Base-by-base conservation (phyloP, 768 basidiomycete species). In the Fomitopsis serialis region DNA sequence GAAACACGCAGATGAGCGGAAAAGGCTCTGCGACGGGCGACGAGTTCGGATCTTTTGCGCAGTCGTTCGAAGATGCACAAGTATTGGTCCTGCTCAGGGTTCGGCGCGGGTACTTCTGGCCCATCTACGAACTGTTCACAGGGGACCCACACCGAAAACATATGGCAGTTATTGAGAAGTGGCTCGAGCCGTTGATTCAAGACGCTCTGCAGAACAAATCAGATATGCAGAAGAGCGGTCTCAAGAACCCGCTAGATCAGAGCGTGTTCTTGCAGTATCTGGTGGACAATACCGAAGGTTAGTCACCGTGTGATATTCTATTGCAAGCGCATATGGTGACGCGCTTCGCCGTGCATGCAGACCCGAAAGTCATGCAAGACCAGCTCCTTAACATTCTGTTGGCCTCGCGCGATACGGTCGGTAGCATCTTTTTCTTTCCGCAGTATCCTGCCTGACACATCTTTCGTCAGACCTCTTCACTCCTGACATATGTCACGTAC, bases 311-410 rank as follows among this genome's bases (percentile, higher is more conserved):
- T 42, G 47, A 8, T 9, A 29, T 46, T 11, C 46, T 13, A 42
- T 48, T 24, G 36, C 27, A 19, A 12, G 42, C 19, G 37, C 15
- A 4, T 5, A 40, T 4, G 19, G 6, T 40, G 6, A 17, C 37
- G 7, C 7, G 15, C 37, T 40, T 7, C 15, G 15, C n/a, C 24
- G 27, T 54, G 53, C 59, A 90, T 54, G 54, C 60, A 91, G 89
- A 91, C 63, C 69, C 70, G 11, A 72, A 78, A 8, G 65, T 82
- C 42, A 87, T 93, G 51, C 81, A 86, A 21, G 87, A 92, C 68
- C 86, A 92, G 57, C 67, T 92, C 12, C 74, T 92, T 45, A 92
- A 81, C 62, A 81, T 91, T 66, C 71, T 93, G 2, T 71, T 92
- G 11, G 90, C 90, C 5, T 78, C 87, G 22, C 70, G 90, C 51